Evolutionary conservation across 2,329 filamentous ascomycete genomes (phyloP).

Genomic region (Onygena corvina): DNA sequence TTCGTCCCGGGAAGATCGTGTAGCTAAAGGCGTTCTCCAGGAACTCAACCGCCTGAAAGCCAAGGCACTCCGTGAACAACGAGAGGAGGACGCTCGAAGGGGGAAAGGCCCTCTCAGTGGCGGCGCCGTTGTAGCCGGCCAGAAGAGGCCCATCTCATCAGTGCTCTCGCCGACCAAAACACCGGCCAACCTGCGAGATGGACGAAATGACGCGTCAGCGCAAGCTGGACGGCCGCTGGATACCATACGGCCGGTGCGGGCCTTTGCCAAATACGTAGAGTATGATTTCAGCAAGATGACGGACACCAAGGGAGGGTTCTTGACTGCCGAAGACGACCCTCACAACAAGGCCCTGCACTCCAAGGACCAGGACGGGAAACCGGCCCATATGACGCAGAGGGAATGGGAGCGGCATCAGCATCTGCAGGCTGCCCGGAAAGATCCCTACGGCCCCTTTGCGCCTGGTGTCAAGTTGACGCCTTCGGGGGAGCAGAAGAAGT

Average conservation of each 20-base stretch:
- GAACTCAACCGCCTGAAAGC: constrained; percentile 80
- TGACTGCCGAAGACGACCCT: constrained; percentile 84
- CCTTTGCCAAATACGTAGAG: constrained; percentile 89
- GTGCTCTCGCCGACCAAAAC: constrained; percentile 39
- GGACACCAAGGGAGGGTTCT: constrained; percentile 91
- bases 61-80: constrained; percentile 69
- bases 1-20: not conserved
- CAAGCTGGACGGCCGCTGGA: constrained; percentile 28
- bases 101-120: constrained; percentile 23
- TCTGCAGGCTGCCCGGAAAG: constrained; percentile 56
- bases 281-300: constrained; percentile 98
- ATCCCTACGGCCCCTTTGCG: constrained; percentile 73
- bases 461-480: constrained; percentile 68
- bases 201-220: constrained; percentile 33
- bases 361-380: constrained; percentile 50
- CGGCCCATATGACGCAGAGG: constrained; percentile 73
- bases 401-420: constrained; percentile 85
- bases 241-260: constrained; percentile 61
- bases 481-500: constrained; percentile 56
- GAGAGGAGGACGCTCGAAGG: constrained; percentile 48
- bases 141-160: constrained; percentile 59
- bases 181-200: constrained; percentile 57
- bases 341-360: constrained; percentile 64
- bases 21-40: constrained; percentile 33
- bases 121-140: constrained; percentile 45